Evolutionary conservation across 176 grass and related monocot species (phyloP), one percentile per base, ranked within the genome.

Genomic region (Triticum timopheevii): DNA sequence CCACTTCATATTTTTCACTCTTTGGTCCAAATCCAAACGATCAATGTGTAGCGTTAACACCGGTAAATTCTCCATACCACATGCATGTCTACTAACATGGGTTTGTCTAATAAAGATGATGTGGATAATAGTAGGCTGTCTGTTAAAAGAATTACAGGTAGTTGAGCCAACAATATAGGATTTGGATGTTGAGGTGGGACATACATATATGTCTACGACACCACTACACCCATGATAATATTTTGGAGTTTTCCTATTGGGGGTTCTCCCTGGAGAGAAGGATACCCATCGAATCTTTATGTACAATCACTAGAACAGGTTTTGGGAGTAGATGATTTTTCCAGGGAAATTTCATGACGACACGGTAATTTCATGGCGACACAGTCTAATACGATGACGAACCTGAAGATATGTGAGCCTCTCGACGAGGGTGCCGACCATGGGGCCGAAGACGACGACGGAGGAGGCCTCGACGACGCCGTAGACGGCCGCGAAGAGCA

Each of bases 401-500:
- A 97, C 95, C 95, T 95, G 92, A 20, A 93, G 81, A 80, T 93
- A 93, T 3, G 91, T 92, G 78, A 95, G 88, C 80, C 80, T 94
- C 67, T 95, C 90, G 20, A 98, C 90, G 22, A 93, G 76, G 24
- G 91, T 65, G 17, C 96, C 96, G 38, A 98, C 85, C 27, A 90
- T 89, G 22, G 91, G 88, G 39, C 96, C 93, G 44, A 98, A 94
- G 7, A 92, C 39, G 3, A 74, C 88, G 20, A 92, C 84, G 2
- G 96, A 84, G 70, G 91, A 77, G 8, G 96, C 80, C 71, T 98
- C 96, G 27, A 98, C 92, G 8, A 98, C 96, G 8, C 93, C 93
- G 10, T 98, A 95, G 40, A 98, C 65, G 10, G 93, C 96, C 13
- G 93, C 92, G 88, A 98, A 89, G 22, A 98, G 90, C 69, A 98